Evolutionary conservation across 768 basidiomycete species (phyloP), one percentile per base, ranked within the genome.

Genomic region (Omphalotus guepiniiformis): DNA sequence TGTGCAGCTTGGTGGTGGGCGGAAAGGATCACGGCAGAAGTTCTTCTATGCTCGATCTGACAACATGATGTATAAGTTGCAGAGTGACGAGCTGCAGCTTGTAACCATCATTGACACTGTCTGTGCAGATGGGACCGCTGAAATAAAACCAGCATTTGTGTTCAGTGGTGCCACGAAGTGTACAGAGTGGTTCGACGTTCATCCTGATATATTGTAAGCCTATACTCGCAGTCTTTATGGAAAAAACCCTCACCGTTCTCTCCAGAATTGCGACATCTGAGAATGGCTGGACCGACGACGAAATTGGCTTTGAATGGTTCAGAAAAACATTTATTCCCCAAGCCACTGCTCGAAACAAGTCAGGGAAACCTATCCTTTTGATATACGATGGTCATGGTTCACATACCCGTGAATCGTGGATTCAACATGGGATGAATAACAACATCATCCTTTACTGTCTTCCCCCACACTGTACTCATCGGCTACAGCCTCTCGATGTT

Each of bases 361-460:
- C 55, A 2, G 58, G 56, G 16, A 60, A 63, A n/a, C 56, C 52
- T 5, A 67, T 72, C 27, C 47, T 75, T 0, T 66, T 77, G 18
- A 64, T 74, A 22, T 62, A 61, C 18, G 67, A 76, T 61, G 71
- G 74, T 2, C 75, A 77, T 57, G 62, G 60, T 25, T 76, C 72
- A 0, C 74, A 77, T 54, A 52, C 27, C 63, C 57, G 0, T 23
- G 50, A 0, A 18, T 52, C 2, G 54, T 71, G 27, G 43, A 54
- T 15, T 37, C 58, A 13, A 40, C 63, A 16, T 25, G 71, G 66
- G 3, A 25, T 47, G 3, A 26, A 56, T 34, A 42, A 68, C 43
- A 52, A 58, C n/a, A 62, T 72, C 28, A 44, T 63, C 1, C 35
- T 73, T 7, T 60, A 67, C 35, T 55, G 47, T 23, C 58, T 73